Evolutionary conservation across 2,329 filamentous ascomycete genomes (phyloP), one percentile per base, ranked within the genome.

Genomic region (Didymella lethalis): DNA sequence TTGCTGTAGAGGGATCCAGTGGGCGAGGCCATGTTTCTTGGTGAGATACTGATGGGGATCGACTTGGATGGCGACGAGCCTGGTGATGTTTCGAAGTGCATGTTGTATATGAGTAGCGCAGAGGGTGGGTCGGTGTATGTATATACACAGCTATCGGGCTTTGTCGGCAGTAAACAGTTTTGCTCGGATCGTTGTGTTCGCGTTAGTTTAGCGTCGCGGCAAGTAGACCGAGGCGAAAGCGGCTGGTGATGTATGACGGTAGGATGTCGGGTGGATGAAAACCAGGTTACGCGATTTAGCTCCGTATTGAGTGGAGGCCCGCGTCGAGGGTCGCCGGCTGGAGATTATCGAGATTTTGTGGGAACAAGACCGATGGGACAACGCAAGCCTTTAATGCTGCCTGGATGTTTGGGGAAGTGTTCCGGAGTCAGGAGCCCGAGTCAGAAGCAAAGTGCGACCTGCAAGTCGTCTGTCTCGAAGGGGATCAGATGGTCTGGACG

Each of bases 31-130:
- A 76, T 76, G 65, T 61, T 74, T 48, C 70, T 66, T 43, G 68
- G 65, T 40, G 68, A 70, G 63, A 76, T 75, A 62, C 69, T 71
- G 59, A 77, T 76, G 45, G 75, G 72, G n/a, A 75, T 70, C 18
- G 75, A 77, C 53, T 75, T 75, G 56, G 74, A 76, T 12, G 75
- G 75, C 59, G 74, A 77, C 18, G 74, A 73, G 61, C 67, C 64
- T 41, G 74, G 74, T 32, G 74, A 75, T 6, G 69, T 51, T 64
- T 76, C 74, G 64, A 77, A 77, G 53, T 77, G 72, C 75, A 77
- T 77, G 7, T 49, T 57, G 53, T 18, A 36, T 18, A 34, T 48
- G 49, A 31, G 7, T 68, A 62, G 67, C 59, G 66, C 61, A 58
- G 31, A 61, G 65, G 63, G 70, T 68, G 66, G 70, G 64, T 69